These are phyloP conservation scores for Artemisia argyi DNA, from an alignment of 129 eudicot genomes.

Conservation along the genomic window DNA sequence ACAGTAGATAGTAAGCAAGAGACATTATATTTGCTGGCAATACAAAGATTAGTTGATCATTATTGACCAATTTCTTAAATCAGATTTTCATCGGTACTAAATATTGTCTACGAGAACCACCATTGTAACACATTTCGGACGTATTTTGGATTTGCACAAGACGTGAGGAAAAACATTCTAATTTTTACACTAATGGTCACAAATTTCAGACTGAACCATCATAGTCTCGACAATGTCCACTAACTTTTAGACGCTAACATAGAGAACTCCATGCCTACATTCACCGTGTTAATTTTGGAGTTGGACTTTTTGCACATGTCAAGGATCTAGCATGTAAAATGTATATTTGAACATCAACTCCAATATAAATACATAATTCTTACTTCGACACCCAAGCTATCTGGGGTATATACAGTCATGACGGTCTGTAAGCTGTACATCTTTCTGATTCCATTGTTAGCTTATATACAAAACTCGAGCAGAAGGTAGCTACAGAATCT, in stretches of 20 bases:
- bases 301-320: background rate
- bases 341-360: background rate
- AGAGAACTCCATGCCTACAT: background rate
- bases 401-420: constrained; percentile 5
- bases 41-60: too few species aligned
- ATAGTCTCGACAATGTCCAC: too few species aligned
- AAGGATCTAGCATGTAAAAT: constrained; percentile 12
- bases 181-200: too few species aligned
- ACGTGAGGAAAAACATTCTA: too few species aligned
- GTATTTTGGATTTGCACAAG: too few species aligned
- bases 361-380: constrained; percentile 1
- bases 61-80: too few species aligned
- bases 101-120: too few species aligned
- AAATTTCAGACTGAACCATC: too few species aligned
- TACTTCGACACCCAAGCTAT: background rate
- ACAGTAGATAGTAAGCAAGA: too few species aligned
- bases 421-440: background rate
- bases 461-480: background rate
- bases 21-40: too few species aligned
- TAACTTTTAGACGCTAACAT: background rate
- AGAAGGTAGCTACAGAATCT: background rate
- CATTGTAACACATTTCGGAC: too few species aligned
- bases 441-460: background rate
- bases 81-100: too few species aligned
- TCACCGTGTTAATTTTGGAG: background rate